Base-by-base conservation (phyloP, 768 basidiomycete species). In the Saitozyma sp. region DNA sequence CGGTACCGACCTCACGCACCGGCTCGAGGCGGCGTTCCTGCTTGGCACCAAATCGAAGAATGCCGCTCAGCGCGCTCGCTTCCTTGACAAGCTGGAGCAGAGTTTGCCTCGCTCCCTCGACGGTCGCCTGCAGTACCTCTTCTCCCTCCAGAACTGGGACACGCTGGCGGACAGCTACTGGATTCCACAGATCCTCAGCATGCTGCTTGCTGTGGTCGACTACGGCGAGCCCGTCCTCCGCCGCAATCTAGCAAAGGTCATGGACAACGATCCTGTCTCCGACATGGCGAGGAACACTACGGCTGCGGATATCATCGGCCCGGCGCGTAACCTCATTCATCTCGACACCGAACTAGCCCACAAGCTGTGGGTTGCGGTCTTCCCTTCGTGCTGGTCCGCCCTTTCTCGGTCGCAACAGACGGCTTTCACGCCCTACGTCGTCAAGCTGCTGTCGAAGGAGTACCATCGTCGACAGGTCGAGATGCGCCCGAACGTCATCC, bases 131-230 rank as follows among this genome's bases (percentile, higher is more conserved):
- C 88, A 89, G 46, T 97, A 94, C 78, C 87, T 98, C 66, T 83
- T 95, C 45, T 92, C 90, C 29, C 89, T 94, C 14, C 95, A 98
- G 79, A 92, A 84, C 70, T 99, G 96, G 96, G 96, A 98, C 60
- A 86, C 88, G 1, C 80, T 99, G 17, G 86, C 90, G 2, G 92
- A 95, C 63, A 86, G 90, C 58, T 92, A 96, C 71, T 99, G 96
- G 96, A 88, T 94, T 41, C 88, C 90, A 67, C 84, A 98, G 17
- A 92, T 93, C 14, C 82, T 97, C 37, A 89, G 95, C 72, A 86
- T 97, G 41, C 81, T 98, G 9, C 84, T 98, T 16, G 90, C 91
- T n/a, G 82, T 85, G n/a, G 81, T 85, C 14, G 85, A 81, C 58
- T 57, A 65, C 9, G 67, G 75, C 46, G 73, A 77, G 46, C 59